Percentiles rank a stretch among this genome's conserved stretches.
phyloP scores from a whole-genome alignment of 169 alveolate species.

The Amoebophrya sp. region DNA sequence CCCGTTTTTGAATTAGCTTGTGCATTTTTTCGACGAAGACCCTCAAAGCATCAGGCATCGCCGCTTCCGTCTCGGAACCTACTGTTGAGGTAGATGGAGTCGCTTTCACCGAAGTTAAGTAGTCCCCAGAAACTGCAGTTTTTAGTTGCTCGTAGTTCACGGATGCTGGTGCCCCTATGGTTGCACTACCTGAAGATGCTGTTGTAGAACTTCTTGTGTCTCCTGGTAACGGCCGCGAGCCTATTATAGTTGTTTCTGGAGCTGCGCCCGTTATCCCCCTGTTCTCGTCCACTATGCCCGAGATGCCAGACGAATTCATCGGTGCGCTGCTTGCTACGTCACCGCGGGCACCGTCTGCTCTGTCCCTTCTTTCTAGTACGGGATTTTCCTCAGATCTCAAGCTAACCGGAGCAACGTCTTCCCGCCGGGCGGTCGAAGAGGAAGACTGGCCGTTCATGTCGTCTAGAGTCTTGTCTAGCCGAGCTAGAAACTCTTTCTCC shows the following conservation, averaged over 20 bases:
- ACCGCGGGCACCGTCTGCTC: not conserved
- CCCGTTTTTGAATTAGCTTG: not conserved
- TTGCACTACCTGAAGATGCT: too few relatives aligned
- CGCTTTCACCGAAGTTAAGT: not conserved
- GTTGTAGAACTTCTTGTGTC: too few relatives aligned
- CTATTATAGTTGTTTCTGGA: not conserved
- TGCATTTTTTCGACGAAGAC: not conserved
- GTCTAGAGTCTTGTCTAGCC: not conserved
- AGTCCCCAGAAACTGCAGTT: not conserved
- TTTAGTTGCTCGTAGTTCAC: not conserved
- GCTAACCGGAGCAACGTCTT: not conserved
- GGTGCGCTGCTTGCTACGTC: not conserved
- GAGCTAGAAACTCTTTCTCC: not conserved
- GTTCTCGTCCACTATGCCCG: not conserved
- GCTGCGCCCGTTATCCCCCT: not conserved
- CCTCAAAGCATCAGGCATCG: too few relatives aligned
- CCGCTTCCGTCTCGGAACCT: not conserved
- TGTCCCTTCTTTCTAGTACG: too few relatives aligned
- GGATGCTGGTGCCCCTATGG: not conserved
- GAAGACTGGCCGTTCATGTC: too few relatives aligned
- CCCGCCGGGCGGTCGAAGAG: too few relatives aligned
- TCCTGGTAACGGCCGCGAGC: too few relatives aligned
- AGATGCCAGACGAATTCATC: not conserved
- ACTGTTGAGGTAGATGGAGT: not conserved
- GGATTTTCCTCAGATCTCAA: too few relatives aligned